Evolutionary conservation across 2,329 filamentous ascomycete species (phyloP), one percentile per base, ranked within the genome.

Genomic region (Passalora sequoiae): DNA sequence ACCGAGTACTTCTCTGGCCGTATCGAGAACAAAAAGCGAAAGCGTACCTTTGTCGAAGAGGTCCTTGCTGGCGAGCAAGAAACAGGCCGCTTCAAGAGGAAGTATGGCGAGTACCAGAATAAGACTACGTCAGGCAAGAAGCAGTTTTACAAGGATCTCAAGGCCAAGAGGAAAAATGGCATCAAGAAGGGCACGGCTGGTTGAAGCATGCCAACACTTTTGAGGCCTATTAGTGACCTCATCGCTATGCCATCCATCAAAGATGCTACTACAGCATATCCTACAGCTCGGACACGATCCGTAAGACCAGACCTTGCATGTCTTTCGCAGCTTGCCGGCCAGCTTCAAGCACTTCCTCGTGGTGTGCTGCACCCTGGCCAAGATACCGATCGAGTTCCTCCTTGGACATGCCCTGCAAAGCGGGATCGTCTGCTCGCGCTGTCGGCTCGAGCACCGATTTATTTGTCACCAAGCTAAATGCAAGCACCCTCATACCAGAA

Each of bases 41-140:
- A 94, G 71, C 78, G 77, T 58, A 96, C 85, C 0, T 81, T 98
- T 44, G 79, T 92, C 1, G 87, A 94, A 51, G 89, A 96, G 62
- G 78, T 92, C 3, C 71, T 96, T 56, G 78, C 81, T 17, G 70
- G 75, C 31, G 83, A 88, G 64, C 71, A 77, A 39, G 66, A 76
- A 47, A 81, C 72, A 32, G 75, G 76, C 47, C 84, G 86, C 56
- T 92, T 96, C 71, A 88, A 86, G 73, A 77, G 75, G 60, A 96
- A 94, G 67, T 97, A 95, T 66, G 75, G 78, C 44, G 83, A 91
- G 45, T 87, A 97, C 38, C 89, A 96, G 63, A 74, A 74, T 38
- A 76, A 76, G 49, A 97, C 94, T 69, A 79, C 77, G 17, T 94
- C 86, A 57, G 92, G 92, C 40, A 94, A 88, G 71, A 96, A 91